Evolutionary conservation across 306 rosid genomes (phyloP), one percentile per base, ranked within the genome.

Genomic region (Benincasa hispida): DNA sequence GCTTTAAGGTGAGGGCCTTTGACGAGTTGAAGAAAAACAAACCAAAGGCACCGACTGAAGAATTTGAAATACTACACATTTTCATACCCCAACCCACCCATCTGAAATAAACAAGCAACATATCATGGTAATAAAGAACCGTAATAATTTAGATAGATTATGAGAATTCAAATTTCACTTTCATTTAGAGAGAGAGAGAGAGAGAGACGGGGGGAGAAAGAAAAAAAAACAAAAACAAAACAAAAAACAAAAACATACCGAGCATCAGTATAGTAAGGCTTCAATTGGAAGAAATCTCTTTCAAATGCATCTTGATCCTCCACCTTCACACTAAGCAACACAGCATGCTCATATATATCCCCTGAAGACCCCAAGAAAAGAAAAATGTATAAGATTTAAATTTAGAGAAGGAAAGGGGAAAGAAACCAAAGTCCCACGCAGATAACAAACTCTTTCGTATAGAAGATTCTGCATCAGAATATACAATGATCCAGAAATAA

Each of bases 241-340:
- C n/a, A n/a, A n/a, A n/a, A n/a, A n/a, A n/a, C n/a, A n/a, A n/a
- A n/a, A 72, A 47, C 34, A 3, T 84, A 95, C 99, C 91, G 84
- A 74, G 94, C 98, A 89, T 95, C 99, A 11, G 93, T 89, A 76
- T 92, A 95, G 53, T 95, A 92, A 35, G 96, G 97, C 82, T 95
- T 95, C 89, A 95, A 81, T 83, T 95, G 99, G 82, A 86, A 90
- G 87, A 95, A 95, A 89, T 92, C 96, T 77, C 98, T 88, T 80
- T 92, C 99, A 79, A 95, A 94, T 34, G 99, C 96, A 84, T 89
- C 99, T 79, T 95, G 96, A 80, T 95, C 97, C 87, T 95, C 98
- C 4, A 55, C 68, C 86, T 92, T 92, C 77, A 95, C 98, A 70
- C 99, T 90, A 32, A 92, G 89, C 76, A 95, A 84, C 74, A 95